Percentiles rank a stretch among this genome's conserved stretches.
These are phyloP conservation scores for Coemansia sp. DNA, from an alignment of 192 early-diverging fungal genomes.

Conservation along the genomic window DNA sequence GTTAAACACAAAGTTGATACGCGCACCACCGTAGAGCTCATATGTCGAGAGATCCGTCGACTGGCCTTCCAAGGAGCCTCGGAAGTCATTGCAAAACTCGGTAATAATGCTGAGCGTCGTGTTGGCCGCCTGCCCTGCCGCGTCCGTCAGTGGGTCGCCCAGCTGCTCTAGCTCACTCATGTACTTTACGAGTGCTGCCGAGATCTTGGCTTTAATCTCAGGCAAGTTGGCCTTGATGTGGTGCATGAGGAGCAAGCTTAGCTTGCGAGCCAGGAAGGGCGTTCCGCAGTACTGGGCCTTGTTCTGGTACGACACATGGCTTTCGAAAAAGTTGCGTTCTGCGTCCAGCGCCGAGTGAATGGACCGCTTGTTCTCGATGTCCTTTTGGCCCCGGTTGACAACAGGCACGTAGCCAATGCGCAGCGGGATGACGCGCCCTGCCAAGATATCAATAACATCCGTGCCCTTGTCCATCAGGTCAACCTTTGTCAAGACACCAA, in stretches of 20 bases:
- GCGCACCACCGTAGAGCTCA: slow-evolving; percentile 97
- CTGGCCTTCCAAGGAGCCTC: slow-evolving; percentile 93
- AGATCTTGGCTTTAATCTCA: slow-evolving; percentile 98
- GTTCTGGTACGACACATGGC: slow-evolving; percentile 88
- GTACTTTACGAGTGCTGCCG: slow-evolving; percentile 82
- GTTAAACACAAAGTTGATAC: slow-evolving; percentile 99
- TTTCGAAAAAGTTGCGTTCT: slow-evolving; percentile 93
- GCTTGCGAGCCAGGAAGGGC: slow-evolving; percentile 94
- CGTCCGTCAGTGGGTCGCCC: slow-evolving; percentile 89
- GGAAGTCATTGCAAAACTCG: slow-evolving; percentile 98
- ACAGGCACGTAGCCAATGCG: slow-evolving; percentile 98
- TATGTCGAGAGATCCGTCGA: slow-evolving; percentile 91
- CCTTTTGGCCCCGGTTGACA: slow-evolving; percentile 97
- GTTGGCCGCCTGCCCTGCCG: slow-evolving; percentile 75
- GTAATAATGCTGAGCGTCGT: slow-evolving; percentile 97
- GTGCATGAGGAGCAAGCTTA: slow-evolving; percentile 99
- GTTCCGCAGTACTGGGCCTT: slow-evolving; percentile 99
- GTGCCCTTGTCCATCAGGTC: slow-evolving; percentile 99
- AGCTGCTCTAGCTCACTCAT: slow-evolving; percentile 81
- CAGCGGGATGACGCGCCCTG: slow-evolving; percentile 94
- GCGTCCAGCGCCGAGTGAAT: slow-evolving; percentile 86
- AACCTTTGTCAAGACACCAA: slow-evolving; percentile 99
- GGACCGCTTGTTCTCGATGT: slow-evolving; percentile 93
- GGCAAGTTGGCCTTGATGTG: slow-evolving; percentile 98
- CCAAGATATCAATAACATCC: slow-evolving; percentile 99